Evolutionary conservation across 306 rosid species (phyloP).

Genomic region (Argentina anserina): DNA sequence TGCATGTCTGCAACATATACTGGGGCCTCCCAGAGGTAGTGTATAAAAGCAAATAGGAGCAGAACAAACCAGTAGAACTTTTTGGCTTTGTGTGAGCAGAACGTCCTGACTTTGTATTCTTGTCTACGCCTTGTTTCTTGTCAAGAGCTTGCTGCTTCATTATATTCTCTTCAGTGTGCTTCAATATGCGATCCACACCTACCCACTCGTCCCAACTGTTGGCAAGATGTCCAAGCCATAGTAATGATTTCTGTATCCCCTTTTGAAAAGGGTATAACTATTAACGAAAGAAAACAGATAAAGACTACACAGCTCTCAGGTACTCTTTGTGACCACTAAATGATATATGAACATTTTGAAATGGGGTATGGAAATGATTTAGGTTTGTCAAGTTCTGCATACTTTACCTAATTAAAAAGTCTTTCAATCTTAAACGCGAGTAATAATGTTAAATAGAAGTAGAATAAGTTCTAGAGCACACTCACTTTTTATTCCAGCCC

Average conservation of each 20-base stretch:
- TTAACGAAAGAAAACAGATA: conserved; percentile 31
- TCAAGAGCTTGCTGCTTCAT: conserved; percentile 62
- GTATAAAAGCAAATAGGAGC: background rate
- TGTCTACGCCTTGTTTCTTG: conserved; percentile 66
- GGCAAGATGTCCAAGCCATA: conserved; percentile 62
- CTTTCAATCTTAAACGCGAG: conserved; percentile 18
- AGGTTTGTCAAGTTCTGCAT: background rate
- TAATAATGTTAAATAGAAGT: conserved; percentile 25
- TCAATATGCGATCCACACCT: conserved; percentile 73
- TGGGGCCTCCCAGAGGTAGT: background rate
- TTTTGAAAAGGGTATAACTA: conserved; percentile 45
- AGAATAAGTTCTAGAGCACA: conserved; percentile 11
- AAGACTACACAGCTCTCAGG: conserved; percentile 10
- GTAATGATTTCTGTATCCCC: conserved; percentile 60
- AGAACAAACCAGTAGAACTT: conserved; percentile 50
- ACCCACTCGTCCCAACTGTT: conserved; percentile 99
- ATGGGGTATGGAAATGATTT: background rate
- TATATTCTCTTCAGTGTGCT: conserved; percentile 66
- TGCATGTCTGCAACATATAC: background rate
- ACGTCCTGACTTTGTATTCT: conserved; percentile 68
- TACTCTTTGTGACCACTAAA: background rate
- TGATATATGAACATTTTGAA: background rate
- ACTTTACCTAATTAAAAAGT: conserved; percentile 12
- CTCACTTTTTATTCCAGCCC: conserved; percentile 99
- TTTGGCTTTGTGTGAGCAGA: conserved; percentile 64